Conservation (phyloP, 768 basidiomycete genomes). For the Hemileccinum rubropunctum region DNA sequence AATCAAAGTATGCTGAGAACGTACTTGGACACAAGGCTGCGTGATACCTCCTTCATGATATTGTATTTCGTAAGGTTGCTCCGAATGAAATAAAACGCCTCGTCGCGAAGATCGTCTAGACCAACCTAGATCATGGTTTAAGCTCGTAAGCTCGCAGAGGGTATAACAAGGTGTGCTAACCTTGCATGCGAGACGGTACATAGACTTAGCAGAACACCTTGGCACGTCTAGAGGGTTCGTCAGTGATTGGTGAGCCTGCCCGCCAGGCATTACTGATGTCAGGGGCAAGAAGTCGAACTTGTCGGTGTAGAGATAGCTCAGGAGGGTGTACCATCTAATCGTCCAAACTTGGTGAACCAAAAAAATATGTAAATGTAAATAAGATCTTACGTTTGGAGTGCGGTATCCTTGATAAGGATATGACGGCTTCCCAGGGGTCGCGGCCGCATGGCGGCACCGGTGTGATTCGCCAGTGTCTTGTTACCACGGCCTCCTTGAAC, state of each 20-base stretch:
- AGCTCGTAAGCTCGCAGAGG: no score
- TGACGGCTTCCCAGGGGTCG: constrained; percentile 22
- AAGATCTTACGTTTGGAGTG: constrained; percentile 25
- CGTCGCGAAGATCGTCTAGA: constrained; percentile 16
- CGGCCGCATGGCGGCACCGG: constrained; percentile 4
- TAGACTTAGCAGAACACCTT: constrained; percentile 42
- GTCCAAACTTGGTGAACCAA: background rate
- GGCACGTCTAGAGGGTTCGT: constrained; percentile 6
- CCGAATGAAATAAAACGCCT: constrained; percentile 15
- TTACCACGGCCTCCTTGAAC: background rate
- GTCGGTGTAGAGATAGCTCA: constrained; percentile 40
- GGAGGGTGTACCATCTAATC: constrained; percentile 36
- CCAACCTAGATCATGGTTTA: constrained; percentile 9
- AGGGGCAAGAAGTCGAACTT: constrained; percentile 33
- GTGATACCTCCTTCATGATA: constrained; percentile 23
- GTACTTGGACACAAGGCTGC: constrained; percentile 17
- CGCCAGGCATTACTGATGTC: constrained; percentile 8
- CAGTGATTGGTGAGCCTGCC: background rate
- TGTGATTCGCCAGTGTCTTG: background rate
- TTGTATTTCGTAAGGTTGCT: constrained; percentile 19
- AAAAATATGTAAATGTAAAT: no score
- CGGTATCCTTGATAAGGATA: constrained; percentile 25
- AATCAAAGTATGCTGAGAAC: background rate
- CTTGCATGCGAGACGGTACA: constrained; percentile 43
- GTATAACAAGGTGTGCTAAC: constrained; percentile 14